Evolutionary conservation across 2,329 filamentous ascomycete species (phyloP).

Genomic region (Fusarium sp.): DNA sequence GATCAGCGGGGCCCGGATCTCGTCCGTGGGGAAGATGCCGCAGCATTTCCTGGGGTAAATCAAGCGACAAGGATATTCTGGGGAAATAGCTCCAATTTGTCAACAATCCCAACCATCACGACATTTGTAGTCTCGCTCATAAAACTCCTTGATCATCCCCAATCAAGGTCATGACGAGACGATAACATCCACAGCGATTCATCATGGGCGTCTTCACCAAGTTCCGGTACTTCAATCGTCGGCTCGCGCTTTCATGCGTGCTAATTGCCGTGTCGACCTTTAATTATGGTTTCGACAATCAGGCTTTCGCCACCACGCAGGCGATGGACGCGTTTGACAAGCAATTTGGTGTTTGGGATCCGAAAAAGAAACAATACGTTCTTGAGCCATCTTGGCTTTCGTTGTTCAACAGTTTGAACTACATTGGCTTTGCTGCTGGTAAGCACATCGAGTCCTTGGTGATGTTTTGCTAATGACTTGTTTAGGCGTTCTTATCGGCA

Average conservation of each 20-base stretch:
- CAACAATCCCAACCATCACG: constrained; percentile 40
- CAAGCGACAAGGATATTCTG: background rate
- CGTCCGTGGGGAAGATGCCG: constrained; percentile 1
- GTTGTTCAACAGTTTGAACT: constrained; percentile 55
- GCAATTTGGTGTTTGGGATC: constrained; percentile 52
- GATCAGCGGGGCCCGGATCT: background rate
- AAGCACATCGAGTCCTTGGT: background rate
- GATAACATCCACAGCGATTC: background rate
- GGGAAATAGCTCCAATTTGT: constrained; percentile 9
- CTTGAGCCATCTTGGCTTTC: constrained; percentile 53
- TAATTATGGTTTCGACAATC: constrained; percentile 59
- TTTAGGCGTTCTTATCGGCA: constrained; percentile 43
- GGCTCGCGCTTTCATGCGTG: constrained; percentile 31
- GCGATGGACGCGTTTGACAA: constrained; percentile 54
- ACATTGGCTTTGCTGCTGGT: constrained; percentile 53
- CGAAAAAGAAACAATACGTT: constrained; percentile 40
- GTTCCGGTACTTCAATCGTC: constrained; percentile 45
- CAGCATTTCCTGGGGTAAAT: background rate
- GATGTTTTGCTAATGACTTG: background rate
- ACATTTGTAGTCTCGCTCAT: constrained; percentile 21
- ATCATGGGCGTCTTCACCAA: constrained; percentile 41
- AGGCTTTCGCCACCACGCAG: constrained; percentile 54
- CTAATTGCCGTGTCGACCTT: constrained; percentile 55
- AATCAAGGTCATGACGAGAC: background rate
- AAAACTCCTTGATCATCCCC: constrained; percentile 11